Base-by-base conservation (phyloP, 345 rosid genomes). In the Populus deltoides region DNA sequence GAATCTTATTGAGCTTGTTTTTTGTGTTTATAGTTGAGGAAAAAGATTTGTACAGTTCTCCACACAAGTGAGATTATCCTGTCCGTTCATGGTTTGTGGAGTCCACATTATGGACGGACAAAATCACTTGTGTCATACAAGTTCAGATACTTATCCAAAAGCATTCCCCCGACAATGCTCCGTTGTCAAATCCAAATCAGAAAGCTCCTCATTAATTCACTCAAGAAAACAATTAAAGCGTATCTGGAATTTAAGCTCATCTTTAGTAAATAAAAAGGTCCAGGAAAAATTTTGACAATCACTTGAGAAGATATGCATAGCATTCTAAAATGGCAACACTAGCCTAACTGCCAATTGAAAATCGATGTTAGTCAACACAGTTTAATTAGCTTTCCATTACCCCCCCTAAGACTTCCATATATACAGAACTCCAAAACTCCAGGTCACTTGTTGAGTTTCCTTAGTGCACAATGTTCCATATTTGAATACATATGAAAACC, bases 321-420 rank as follows among this genome's bases (percentile, higher is more conserved):
- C 55, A 73, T 27, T 68, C 69, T 41, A 24, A 68, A 36, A 55
- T 39, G 62, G 69, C 11, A 35, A 45, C 65, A 39, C 12, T 55
- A 31, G 38, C 24, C 59, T 25, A 49, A 45, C 47, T 3, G 39
- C 25, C 20, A 63, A 65, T 45, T 20, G 69, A 66, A 33, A 18
- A 75, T 78, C 41, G 35, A 71, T 22, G 17, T 31, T 17, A 63
- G 72, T 63, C 75, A 75, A 65, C 11, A 63, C 3, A 51, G 12
- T 20, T 25, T 62, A 25, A 53, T 16, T 80, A 43, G 9, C 51
- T 71, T 71, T n/a, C 83, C 74, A 79, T 47, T 29, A 66, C 2
- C 55, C 43, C 43, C 65, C 39, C 2, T 9, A 33, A 59, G 65
- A 39, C 53, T 79, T 27, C 78, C 79, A 75, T 70, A 62, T 62